Conservation (phyloP, 2,329 filamentous ascomycete species). For the Golovinomyces cichoracearum region DNA sequence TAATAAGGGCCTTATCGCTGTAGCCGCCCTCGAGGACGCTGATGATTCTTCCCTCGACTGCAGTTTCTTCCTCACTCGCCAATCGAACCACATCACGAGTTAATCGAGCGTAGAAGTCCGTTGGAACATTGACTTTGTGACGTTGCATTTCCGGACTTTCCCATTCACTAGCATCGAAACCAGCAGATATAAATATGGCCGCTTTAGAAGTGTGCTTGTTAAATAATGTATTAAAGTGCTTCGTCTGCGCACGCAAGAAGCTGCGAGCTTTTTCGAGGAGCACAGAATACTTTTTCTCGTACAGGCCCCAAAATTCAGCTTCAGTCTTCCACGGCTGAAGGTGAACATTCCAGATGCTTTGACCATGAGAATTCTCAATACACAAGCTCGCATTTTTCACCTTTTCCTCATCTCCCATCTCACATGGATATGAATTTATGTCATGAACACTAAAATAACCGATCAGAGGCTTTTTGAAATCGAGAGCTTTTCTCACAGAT, state of each 20-base stretch:
- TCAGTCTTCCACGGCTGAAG: slow-evolving; percentile 64
- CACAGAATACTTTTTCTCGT: slow-evolving; percentile 50
- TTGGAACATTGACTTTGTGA: slow-evolving; percentile 86
- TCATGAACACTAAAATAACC: slow-evolving; percentile 95
- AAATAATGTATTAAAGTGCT: slow-evolving; percentile 29
- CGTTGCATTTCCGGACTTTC: slow-evolving; percentile 83
- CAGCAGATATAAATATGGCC: slow-evolving; percentile 82
- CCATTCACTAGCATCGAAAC: slow-evolving; percentile 92
- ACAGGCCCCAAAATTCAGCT: slow-evolving; percentile 69
- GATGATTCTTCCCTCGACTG: slow-evolving; percentile 61
- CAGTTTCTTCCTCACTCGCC: slow-evolving; percentile 51
- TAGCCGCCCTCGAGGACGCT: slow-evolving; percentile 93
- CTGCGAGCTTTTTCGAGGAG: slow-evolving; percentile 56
- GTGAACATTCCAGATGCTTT: slow-evolving; percentile 91
- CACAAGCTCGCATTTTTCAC: slow-evolving; percentile 84
- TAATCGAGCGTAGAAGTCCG: slow-evolving; percentile 81
- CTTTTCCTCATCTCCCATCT: slow-evolving; percentile 78
- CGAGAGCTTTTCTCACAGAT: slow-evolving; percentile 41
- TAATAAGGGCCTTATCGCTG: slow-evolving; percentile 69
- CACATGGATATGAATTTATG: slow-evolving; percentile 95
- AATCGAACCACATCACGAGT: slow-evolving; percentile 63
- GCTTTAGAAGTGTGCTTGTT: slow-evolving; percentile 43
- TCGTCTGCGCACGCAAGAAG: slow-evolving; percentile 50
- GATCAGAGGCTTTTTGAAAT: slow-evolving; percentile 62
- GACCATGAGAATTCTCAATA: slow-evolving; percentile 78